phyloP scores from a whole-genome alignment of 163 green algal species.

The Volvox carteri region DNA sequence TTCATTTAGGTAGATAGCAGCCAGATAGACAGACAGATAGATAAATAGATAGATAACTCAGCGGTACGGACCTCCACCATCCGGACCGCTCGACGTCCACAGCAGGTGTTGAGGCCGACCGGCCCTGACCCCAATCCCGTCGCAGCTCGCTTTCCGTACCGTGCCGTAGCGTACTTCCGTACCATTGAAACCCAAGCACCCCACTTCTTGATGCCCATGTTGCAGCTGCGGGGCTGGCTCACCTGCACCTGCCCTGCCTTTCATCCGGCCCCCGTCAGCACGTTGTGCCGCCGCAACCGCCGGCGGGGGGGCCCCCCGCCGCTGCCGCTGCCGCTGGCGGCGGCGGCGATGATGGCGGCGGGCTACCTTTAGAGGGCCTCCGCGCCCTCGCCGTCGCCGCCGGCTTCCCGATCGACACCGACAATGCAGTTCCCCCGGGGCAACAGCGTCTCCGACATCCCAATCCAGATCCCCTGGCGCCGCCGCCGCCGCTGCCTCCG shows the following conservation, averaged over 20 bases:
- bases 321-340: not conserved
- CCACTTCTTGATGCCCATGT: too few relatives aligned
- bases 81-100: too few relatives aligned
- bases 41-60: too few relatives aligned
- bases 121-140: too few relatives aligned
- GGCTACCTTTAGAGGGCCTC: not conserved
- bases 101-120: too few relatives aligned
- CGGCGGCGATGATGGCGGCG: not conserved
- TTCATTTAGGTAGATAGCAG: too few relatives aligned
- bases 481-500: not conserved
- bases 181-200: too few relatives aligned
- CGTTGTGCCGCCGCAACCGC: not conserved
- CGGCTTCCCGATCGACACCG: not conserved
- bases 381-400: constrained; percentile 7
- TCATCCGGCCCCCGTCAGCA: not conserved
- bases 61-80: too few relatives aligned
- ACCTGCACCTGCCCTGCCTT: constrained; percentile 13
- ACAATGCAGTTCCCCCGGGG: not conserved
- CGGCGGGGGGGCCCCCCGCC: not conserved
- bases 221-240: too few relatives aligned
- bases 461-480: not conserved
- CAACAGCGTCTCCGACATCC: not conserved
- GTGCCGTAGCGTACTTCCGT: too few relatives aligned
- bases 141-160: too few relatives aligned
- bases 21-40: too few relatives aligned